Evolutionary conservation across 129 eudicot genomes (phyloP), one percentile per base, ranked within the genome.

Genomic region (Chrysanthemum makinoi): DNA sequence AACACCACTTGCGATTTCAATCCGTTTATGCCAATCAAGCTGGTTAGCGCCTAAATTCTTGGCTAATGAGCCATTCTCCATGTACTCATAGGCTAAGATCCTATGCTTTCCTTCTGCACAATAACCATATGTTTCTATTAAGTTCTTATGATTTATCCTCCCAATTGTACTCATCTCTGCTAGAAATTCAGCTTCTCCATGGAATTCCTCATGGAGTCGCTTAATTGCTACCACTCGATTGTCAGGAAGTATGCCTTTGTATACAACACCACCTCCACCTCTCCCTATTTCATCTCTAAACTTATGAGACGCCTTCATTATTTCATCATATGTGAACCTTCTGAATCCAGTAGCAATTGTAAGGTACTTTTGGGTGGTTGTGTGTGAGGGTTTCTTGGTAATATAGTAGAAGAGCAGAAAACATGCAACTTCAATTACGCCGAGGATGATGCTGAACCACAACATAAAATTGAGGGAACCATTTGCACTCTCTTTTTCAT

Each of bases 1-100:
- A 0, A 62, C 68, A 5, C 83, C 82, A 5, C 70, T 64, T 2
- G 83, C 83, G 9, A 84, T 84, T 39, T 59, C 68, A 3, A 69
- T 43, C 51, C 77, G 65, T 39, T 77, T 76, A 6, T 60, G 66
- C 84, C 84, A 84, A 65, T 66, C 72, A 28, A 84, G 80, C 14
- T 55, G 22, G 7, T 53, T 62, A 6, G 65, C 49, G 47, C 28
- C 9, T 5, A 83, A 73, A 57, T 30, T 61, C 43, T 10, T 10
- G 0, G 66, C 66, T 14, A 61, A 61, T 2, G 66, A 61, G 3
- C 66, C 66, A 14, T 61, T 61, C 47, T 61, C 66, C 66, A 61
- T 61, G 66, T 61, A 61, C 66, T 61, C 66, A 61, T 4, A 61
- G 4, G 28, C 66, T 43, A 61, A 61, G 47, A 61, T 61, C 66